These are phyloP conservation scores for Coemansia sp. DNA, from an alignment of 192 early-diverging fungal genomes.

Conservation along the genomic window DNA sequence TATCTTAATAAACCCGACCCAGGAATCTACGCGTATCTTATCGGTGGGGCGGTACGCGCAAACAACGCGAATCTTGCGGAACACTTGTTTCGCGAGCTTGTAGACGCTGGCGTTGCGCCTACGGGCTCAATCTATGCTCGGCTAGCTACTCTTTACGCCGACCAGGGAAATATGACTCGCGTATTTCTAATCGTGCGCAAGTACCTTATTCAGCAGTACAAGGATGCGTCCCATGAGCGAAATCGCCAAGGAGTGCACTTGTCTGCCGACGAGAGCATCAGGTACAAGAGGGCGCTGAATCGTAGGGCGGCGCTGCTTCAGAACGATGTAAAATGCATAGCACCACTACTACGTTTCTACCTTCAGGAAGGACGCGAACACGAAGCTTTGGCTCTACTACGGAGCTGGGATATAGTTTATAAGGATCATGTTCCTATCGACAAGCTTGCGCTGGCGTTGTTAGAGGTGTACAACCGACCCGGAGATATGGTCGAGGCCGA, in stretches of 20 bases:
- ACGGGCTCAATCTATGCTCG: slow-evolving; percentile 36
- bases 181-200: slow-evolving; percentile 44
- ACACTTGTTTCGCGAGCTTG: slow-evolving; percentile 45
- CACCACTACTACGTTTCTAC: slow-evolving; percentile 45
- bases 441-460: slow-evolving; percentile 41
- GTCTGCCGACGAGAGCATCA: slow-evolving; percentile 5
- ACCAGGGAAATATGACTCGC: slow-evolving; percentile 29
- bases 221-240: slow-evolving; percentile 10
- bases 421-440: slow-evolving; percentile 29
- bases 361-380: slow-evolving; percentile 23
- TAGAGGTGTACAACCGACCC: slow-evolving; percentile 35
- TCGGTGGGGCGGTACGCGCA: slow-evolving; percentile 42
- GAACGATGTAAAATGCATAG: slow-evolving; percentile 41
- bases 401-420: slow-evolving; percentile 42
- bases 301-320: slow-evolving; percentile 23
- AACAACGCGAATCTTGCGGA: slow-evolving; percentile 36
- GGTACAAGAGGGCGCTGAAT: slow-evolving; percentile 11
- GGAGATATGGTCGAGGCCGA: slow-evolving; percentile 19
- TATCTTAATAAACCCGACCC: slow-evolving; percentile 30
- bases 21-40: slow-evolving; percentile 37
- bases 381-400: slow-evolving; percentile 36
- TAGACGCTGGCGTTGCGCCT: slow-evolving; percentile 36
- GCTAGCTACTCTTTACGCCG: slow-evolving; percentile 41
- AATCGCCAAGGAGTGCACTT: neutral
- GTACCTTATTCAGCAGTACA: slow-evolving; percentile 21